Conservation (phyloP, 345 rosid species). For the Gossypium arboreum region DNA sequence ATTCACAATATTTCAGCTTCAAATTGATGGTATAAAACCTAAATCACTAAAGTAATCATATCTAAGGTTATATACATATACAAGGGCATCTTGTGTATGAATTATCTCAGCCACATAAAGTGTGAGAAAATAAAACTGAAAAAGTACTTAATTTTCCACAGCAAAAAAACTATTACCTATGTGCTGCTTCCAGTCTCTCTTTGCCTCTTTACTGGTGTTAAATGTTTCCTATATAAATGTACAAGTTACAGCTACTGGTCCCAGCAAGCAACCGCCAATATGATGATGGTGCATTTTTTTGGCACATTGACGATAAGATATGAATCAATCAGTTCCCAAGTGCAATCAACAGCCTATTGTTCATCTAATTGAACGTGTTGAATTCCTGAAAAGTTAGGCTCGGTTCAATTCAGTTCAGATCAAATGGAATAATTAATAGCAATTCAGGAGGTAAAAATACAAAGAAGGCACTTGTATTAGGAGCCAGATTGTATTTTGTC, state of each 20-base stretch:
- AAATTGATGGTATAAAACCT: no score
- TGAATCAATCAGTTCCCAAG: neutral
- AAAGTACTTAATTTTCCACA: neutral
- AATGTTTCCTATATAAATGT: neutral
- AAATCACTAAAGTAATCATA: no score
- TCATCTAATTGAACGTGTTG: conserved; percentile 8
- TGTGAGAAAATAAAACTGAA: neutral
- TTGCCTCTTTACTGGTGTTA: neutral
- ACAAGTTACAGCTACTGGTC: neutral
- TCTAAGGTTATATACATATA: neutral
- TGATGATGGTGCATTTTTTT: neutral
- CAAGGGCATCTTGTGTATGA: neutral
- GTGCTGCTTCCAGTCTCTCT: neutral
- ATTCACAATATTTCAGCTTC: no score
- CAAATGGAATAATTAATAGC: conserved; percentile 2
- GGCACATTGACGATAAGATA: neutral
- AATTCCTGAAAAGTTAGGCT: conserved; percentile 23
- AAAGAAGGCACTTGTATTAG: no score
- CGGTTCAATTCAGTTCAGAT: neutral
- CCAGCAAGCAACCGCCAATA: neutral
- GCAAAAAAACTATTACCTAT: neutral
- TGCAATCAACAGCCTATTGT: conserved; percentile 12
- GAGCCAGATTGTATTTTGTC: no score
- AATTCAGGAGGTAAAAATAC: neutral
- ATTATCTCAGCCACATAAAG: neutral